These are phyloP conservation scores for Hygrophila difformis DNA, from an alignment of 257 asterid species.

Conservation along the genomic window DNA sequence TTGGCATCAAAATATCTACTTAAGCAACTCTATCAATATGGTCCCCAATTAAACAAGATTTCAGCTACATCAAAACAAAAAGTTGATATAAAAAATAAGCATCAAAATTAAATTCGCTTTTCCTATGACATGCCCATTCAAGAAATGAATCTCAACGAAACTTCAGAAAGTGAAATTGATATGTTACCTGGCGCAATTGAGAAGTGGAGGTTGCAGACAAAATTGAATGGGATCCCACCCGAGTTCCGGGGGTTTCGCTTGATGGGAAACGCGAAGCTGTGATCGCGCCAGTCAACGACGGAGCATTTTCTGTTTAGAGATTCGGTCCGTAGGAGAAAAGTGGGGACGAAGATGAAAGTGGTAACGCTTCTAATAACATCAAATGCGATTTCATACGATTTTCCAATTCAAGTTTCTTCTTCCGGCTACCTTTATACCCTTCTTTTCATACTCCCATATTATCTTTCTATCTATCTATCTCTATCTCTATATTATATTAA, in stretches of 20 bases:
- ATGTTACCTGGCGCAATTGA: constrained; percentile 1
- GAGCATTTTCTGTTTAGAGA: constrained; percentile 4
- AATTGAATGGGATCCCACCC: constrained; percentile 9
- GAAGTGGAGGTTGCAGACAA: neutral
- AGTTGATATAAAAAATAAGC: neutral
- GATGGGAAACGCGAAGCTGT: constrained; percentile 13
- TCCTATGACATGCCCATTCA: neutral
- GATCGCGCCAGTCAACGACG: constrained; percentile 20
- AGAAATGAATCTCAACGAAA: neutral
- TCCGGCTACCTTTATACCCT: too few relatives aligned
- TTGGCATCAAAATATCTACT: too few relatives aligned
- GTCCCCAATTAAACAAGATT: neutral
- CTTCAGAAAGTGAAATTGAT: constrained; percentile 1
- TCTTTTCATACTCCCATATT: too few relatives aligned
- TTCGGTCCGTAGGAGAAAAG: too few relatives aligned
- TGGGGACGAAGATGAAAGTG: too few relatives aligned
- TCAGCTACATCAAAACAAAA: neutral
- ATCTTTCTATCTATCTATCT: too few relatives aligned
- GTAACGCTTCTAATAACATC: too few relatives aligned
- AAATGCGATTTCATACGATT: too few relatives aligned
- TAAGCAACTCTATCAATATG: neutral
- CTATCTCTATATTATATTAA: too few relatives aligned
- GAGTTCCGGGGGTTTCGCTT: neutral
- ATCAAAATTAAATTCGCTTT: neutral
- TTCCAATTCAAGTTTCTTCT: too few relatives aligned